phyloP scores from a whole-genome alignment of 2,329 filamentous ascomycete species.

The Pyricularia sp. region DNA sequence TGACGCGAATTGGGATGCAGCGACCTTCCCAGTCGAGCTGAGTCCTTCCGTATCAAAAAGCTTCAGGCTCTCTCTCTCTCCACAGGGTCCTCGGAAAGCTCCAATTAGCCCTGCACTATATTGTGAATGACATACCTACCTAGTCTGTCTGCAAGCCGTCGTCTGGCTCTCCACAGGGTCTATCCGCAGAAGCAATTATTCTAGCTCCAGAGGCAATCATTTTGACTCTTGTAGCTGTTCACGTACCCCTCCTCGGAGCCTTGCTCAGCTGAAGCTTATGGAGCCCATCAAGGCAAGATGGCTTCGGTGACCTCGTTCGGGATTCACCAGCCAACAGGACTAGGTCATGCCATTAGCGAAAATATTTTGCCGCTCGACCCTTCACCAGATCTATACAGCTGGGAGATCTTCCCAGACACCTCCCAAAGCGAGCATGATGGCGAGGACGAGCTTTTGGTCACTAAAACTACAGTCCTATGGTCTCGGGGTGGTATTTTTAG shows the following conservation, averaged over 20 bases:
- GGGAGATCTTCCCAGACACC: slow-evolving; percentile 51
- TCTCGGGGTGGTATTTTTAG: slow-evolving; percentile 77
- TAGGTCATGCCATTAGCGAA: slow-evolving; percentile 77
- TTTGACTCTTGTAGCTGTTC: neutral
- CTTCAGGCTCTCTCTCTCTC: neutral
- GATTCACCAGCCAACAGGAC: slow-evolving; percentile 76
- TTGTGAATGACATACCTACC: neutral
- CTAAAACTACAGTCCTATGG: slow-evolving; percentile 74
- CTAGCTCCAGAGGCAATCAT: neutral
- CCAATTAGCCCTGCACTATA: neutral
- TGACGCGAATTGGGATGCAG: slow-evolving; percentile 2
- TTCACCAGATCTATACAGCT: slow-evolving; percentile 58
- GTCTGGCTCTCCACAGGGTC: neutral
- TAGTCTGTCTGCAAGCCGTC: neutral
- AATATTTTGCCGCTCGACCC: slow-evolving; percentile 63
- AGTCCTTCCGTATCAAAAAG: neutral
- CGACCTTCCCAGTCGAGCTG: neutral
- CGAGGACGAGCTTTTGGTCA: slow-evolving; percentile 75
- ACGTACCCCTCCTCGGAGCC: slow-evolving; percentile 1
- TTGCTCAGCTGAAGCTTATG: slow-evolving; percentile 7
- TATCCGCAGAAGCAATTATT: neutral
- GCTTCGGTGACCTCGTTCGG: slow-evolving; percentile 85
- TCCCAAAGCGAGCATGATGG: slow-evolving; percentile 22
- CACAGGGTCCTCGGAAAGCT: neutral
- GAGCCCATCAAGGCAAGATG: slow-evolving; percentile 42